phyloP scores from a whole-genome alignment of 2,329 filamentous ascomycete species.

The Cladosporium sp. region DNA sequence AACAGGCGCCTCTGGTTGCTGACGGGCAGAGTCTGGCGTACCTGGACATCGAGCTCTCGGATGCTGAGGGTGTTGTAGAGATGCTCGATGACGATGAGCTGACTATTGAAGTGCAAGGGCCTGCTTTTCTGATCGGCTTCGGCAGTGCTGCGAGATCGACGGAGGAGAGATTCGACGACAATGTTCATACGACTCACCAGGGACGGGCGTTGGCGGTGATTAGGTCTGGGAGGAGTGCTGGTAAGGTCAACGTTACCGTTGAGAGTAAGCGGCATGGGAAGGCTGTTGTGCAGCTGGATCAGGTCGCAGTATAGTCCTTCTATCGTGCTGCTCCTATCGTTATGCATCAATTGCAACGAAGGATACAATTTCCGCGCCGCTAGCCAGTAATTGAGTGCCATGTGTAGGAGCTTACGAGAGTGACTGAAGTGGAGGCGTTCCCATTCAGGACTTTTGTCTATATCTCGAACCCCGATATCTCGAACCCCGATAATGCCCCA shows the following conservation, averaged over 20 bases:
- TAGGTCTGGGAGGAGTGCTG: background rate
- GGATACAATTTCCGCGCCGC: too few species aligned
- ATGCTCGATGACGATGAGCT: background rate
- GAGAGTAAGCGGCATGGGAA: background rate
- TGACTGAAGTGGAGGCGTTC: too few species aligned
- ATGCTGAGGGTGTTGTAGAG: background rate
- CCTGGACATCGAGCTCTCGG: background rate
- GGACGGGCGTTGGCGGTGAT: background rate
- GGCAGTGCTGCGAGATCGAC: background rate
- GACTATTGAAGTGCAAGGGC: background rate
- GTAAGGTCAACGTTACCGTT: background rate
- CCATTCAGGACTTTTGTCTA: too few species aligned
- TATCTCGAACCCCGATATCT: too few species aligned
- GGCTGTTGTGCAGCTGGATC: background rate
- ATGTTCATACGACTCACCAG: background rate
- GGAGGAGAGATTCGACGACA: background rate
- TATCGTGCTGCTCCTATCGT: too few species aligned
- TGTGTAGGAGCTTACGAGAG: too few species aligned
- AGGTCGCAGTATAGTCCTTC: background rate
- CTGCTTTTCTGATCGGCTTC: background rate
- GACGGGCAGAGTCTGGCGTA: background rate
- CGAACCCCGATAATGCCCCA: too few species aligned
- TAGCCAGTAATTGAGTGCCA: too few species aligned
- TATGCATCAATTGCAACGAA: too few species aligned
- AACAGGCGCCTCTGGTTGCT: background rate